A percentile compares a stretch with the other conserved stretches of the same genome.
phyloP scores from a whole-genome alignment of 2,329 filamentous ascomycete genomes.

The Dryadomyces quercus-mongolicae region DNA sequence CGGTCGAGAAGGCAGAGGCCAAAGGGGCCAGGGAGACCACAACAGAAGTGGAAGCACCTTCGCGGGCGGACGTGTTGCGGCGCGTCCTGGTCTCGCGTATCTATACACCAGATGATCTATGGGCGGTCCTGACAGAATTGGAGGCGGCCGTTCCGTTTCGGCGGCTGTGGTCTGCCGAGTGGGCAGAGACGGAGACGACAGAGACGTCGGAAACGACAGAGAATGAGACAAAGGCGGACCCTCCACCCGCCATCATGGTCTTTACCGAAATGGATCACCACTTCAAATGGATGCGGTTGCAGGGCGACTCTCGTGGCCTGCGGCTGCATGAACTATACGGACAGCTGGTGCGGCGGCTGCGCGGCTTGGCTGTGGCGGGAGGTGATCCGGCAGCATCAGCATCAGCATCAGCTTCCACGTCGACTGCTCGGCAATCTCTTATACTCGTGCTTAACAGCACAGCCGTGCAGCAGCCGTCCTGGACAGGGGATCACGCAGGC shows the following conservation, averaged over 20 bases:
- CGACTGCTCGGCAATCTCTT: not conserved
- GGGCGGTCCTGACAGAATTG: slow-evolving; percentile 40
- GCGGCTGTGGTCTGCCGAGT: slow-evolving; percentile 6
- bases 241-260: slow-evolving; percentile 2
- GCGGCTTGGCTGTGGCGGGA: not conserved
- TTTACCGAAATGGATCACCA: slow-evolving; percentile 13
- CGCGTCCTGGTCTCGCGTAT: slow-evolving; percentile 41
- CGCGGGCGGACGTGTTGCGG: slow-evolving; percentile 23
- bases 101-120: slow-evolving; percentile 46
- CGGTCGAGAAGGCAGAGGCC: slow-evolving; percentile 19
- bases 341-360: slow-evolving; percentile 10
- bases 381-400: not conserved
- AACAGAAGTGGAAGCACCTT: not conserved
- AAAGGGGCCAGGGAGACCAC: slow-evolving; percentile 3
- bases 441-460: slow-evolving; percentile 11
- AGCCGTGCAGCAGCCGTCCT: not conserved
- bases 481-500: not conserved
- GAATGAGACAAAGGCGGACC: not conserved
- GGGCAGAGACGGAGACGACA: not conserved
- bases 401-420: not conserved
- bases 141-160: slow-evolving; percentile 7
- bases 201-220: not conserved
- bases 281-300: slow-evolving; percentile 12
- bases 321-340: slow-evolving; percentile 11
- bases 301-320: slow-evolving; percentile 3